A percentile compares a stretch with the other conserved stretches of the same genome.
These are phyloP conservation scores for Biscogniauxia marginata DNA, from an alignment of 2,329 filamentous ascomycete species.

Conservation along the genomic window DNA sequence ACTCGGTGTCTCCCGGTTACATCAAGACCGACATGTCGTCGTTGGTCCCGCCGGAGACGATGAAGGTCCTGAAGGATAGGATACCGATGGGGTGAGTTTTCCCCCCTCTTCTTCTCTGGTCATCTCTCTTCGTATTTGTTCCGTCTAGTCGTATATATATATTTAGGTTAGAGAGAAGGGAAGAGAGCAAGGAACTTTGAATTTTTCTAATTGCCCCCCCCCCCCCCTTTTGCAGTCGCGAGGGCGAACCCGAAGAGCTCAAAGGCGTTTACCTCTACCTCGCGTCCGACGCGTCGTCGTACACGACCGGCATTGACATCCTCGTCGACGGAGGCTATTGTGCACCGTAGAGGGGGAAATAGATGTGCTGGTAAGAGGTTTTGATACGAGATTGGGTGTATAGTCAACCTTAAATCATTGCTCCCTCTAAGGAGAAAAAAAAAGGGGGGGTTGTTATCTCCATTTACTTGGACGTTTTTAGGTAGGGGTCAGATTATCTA, in stretches of 20 bases:
- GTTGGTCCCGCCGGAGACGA: slow-evolving; percentile 64
- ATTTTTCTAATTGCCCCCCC: neutral
- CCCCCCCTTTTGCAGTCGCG: slow-evolving; percentile 46
- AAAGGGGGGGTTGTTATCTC: too few species aligned
- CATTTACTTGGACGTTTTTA: too few species aligned
- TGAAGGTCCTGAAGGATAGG: slow-evolving; percentile 73
- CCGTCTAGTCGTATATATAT: too few species aligned
- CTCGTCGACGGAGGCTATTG: slow-evolving; percentile 75
- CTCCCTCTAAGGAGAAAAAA: neutral
- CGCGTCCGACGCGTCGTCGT: slow-evolving; percentile 77
- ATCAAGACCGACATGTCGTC: slow-evolving; percentile 71
- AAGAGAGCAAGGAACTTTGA: too few species aligned
- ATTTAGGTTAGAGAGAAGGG: too few species aligned
- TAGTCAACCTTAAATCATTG: neutral
- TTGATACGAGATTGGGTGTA: neutral
- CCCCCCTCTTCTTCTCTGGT: neutral
- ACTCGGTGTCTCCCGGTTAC: slow-evolving; percentile 73
- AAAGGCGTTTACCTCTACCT: slow-evolving; percentile 83
- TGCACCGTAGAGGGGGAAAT: slow-evolving; percentile 39
- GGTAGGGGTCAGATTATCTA: too few species aligned
- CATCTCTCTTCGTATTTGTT: neutral
- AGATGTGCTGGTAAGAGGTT: neutral
- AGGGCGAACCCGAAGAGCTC: slow-evolving; percentile 71
- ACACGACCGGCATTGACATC: slow-evolving; percentile 74
- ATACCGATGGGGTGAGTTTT: slow-evolving; percentile 68